Percentiles rank a stretch among this genome's conserved stretches.
Evolutionary conservation across 148 eudicot genomes (phyloP).

Genomic region (Diospyros kaki): DNA sequence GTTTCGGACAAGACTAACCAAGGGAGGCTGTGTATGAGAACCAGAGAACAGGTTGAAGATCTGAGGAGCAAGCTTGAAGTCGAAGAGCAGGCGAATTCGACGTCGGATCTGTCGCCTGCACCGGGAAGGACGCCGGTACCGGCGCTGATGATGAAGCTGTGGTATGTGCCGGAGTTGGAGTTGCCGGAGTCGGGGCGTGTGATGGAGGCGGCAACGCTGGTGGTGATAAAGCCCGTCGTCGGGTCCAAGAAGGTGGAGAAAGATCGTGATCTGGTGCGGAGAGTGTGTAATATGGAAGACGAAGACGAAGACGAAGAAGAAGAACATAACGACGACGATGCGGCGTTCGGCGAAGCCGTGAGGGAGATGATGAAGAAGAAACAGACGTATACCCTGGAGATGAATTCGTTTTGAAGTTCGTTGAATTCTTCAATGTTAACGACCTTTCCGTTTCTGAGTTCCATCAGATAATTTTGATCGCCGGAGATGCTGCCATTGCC

Average conservation of each 20-base stretch:
- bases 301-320: conserved; percentile 5
- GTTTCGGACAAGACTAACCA: conserved; percentile 49
- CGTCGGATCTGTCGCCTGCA: conserved; percentile 3
- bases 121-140: conserved; percentile 15
- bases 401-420: conserved; percentile 21
- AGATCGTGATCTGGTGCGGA: conserved; percentile 11
- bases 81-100: neutral
- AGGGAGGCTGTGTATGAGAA: conserved; percentile 51
- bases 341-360: conserved; percentile 11
- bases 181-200: conserved; percentile 41
- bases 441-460: too few species aligned
- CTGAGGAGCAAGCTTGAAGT: conserved; percentile 17
- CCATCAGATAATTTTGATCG: too few species aligned
- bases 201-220: conserved; percentile 66
- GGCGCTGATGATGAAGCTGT: conserved; percentile 52
- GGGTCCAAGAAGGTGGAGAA: conserved; percentile 2
- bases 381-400: conserved; percentile 15
- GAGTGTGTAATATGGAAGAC: neutral
- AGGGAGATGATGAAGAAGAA: conserved; percentile 19
- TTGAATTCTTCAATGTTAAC: too few species aligned
- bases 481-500: too few species aligned
- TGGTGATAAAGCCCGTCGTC: conserved; percentile 43
- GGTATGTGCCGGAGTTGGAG: conserved; percentile 53
- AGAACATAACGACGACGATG: neutral
- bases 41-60: conserved; percentile 33